phyloP scores from a whole-genome alignment of 805 yeast genomes.

The Lipomyces sp. region DNA sequence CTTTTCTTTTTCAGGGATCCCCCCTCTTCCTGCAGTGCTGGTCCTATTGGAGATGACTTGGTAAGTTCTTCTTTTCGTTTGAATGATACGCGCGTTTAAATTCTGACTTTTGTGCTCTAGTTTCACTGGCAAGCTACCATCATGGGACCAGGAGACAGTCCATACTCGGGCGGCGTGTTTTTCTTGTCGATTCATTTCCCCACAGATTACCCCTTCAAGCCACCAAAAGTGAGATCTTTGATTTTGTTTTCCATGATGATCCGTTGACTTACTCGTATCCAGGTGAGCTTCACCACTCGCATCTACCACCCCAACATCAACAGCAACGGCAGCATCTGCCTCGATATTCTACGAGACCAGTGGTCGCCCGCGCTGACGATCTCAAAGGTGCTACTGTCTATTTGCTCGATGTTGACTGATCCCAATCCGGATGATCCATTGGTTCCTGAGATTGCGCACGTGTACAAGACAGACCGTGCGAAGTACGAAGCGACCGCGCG shows the following conservation, averaged over 20 bases:
- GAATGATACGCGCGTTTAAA: background rate
- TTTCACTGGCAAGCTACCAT: conserved; percentile 99
- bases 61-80: conserved; percentile 6
- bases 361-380: conserved; percentile 99
- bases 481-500: conserved; percentile 95
- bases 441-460: conserved; percentile 96
- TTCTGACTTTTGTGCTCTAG: conserved; percentile 1
- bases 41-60: conserved; percentile 96
- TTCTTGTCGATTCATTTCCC: conserved; percentile 97
- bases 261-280: background rate
- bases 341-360: conserved; percentile 94
- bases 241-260: background rate
- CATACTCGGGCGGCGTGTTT: conserved; percentile 87
- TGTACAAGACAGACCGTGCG: conserved; percentile 88
- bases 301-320: conserved; percentile 97
- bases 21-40: conserved; percentile 98
- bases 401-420: conserved; percentile 92
- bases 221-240: conserved; percentile 59
- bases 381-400: conserved; percentile 89
- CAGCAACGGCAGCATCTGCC: conserved; percentile 91
- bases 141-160: conserved; percentile 95
- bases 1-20: conserved; percentile 68
- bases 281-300: conserved; percentile 83
- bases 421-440: conserved; percentile 99
- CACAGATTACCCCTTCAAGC: conserved; percentile 98